These are phyloP conservation scores for Discostella stelligera DNA, from an alignment of 352 stramenopile genomes.

Conservation along the genomic window DNA sequence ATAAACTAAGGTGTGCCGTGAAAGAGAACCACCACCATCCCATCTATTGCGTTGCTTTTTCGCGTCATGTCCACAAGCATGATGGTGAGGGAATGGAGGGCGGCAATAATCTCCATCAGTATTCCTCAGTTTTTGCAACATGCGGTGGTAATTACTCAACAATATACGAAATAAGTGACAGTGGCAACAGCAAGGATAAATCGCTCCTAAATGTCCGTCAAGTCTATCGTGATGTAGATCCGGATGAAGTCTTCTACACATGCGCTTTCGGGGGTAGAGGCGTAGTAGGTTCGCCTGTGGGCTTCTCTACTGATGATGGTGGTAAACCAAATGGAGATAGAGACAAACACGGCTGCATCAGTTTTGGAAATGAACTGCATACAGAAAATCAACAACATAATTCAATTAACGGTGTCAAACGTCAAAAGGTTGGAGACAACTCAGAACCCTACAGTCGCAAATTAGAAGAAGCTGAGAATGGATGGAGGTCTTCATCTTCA, in stretches of 20 bases:
- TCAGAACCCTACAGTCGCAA: neutral
- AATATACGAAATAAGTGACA: conserved; percentile 56
- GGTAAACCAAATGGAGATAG: neutral
- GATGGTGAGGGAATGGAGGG: conserved; percentile 4
- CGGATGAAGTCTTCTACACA: conserved; percentile 62
- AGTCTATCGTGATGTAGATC: conserved; percentile 58
- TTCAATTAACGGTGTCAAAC: conserved; percentile 7
- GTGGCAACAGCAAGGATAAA: neutral
- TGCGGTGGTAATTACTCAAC: conserved; percentile 56
- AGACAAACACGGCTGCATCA: conserved; percentile 14
- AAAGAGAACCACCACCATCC: conserved; percentile 33
- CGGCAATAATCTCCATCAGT: neutral
- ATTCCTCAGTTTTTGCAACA: conserved; percentile 50
- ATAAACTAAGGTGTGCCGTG: conserved; percentile 14
- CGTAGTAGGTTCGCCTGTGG: conserved; percentile 36
- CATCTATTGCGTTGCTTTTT: conserved; percentile 42
- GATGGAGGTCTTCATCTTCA: conserved; percentile 4
- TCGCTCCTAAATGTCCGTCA: conserved; percentile 43
- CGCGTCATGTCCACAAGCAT: conserved; percentile 26
- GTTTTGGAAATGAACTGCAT: conserved; percentile 20
- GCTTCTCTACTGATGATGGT: conserved; percentile 23
- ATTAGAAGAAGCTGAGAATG: neutral
- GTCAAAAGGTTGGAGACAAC: neutral
- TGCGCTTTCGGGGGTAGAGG: conserved; percentile 67
- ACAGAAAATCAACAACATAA: conserved; percentile 8